Base-by-base conservation (phyloP, 1,139 yeast genomes). In the Scheffersomyces parashehatae region DNA sequence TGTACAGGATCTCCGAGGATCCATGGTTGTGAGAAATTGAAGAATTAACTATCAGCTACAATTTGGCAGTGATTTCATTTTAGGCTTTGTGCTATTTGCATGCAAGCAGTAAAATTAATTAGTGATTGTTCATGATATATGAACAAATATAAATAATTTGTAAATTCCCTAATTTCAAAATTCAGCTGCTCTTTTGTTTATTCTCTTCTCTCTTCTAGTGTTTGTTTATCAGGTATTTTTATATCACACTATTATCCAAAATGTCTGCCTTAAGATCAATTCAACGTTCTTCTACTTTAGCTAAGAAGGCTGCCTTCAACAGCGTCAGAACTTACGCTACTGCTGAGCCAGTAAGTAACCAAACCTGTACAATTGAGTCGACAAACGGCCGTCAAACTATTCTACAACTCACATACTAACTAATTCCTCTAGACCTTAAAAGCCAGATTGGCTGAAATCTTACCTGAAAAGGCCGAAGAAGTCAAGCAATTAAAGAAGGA, bases 381-480 rank as follows among this genome's bases (percentile, higher is more conserved):
- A 15, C 35, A 31, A 9, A n/a, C 20, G 10, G 24, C 10, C 6
- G 10, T 11, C 20, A 3, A 11, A 14, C 35, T 14, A 13, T 11
- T 12, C 24, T 20, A 20, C 34, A 15, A 13, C 2, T 8, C 28
- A 46, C 41, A 47, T 49, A 58, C 62, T 47, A 48, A 46, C 53
- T 16, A 26, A 15, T 37, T 10, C 20, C 36, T 41, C 29, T 36
- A 54, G 64, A 85, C 96, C 55, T 79, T 91, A 59, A 91, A 91
- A 73, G 95, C 90, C 73, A 84, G 95, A 67, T 90, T 93, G 68
- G 95, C 91, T 45, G 96, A 89, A 67, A 79, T 88, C 58, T 81
- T 90, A 67, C 99, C 99, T 57, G 89, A 81, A 62, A 88, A 88
- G 78, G 88, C 87, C 54, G 97, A 89, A 68, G 88, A 89, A 75